A percentile compares a stretch with the other conserved stretches of the same genome.
Evolutionary conservation across 352 stramenopile species (phyloP).

Genomic region (Plasmopara viticola): DNA sequence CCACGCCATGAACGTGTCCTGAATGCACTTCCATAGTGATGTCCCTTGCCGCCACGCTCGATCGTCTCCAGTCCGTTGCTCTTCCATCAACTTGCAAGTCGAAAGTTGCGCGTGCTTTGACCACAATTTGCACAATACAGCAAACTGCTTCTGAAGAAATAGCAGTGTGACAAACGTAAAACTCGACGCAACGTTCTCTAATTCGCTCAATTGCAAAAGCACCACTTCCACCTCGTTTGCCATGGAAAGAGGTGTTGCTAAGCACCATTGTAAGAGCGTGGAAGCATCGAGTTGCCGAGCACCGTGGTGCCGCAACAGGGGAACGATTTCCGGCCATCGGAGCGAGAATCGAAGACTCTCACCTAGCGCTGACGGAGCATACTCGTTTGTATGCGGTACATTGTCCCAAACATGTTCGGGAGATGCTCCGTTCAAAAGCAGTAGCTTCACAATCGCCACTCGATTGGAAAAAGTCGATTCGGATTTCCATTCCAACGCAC

Average conservation of each 20-base stretch:
- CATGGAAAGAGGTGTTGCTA: not conserved
- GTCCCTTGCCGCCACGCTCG: not conserved
- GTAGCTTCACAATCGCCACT: conserved; percentile 21
- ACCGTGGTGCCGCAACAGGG: conserved; percentile 23
- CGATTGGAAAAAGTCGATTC: conserved; percentile 1
- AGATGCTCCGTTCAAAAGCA: conserved; percentile 23
- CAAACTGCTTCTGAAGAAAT: conserved; percentile 17
- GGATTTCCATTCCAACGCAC: conserved; percentile 4
- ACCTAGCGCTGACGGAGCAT: conserved; percentile 8
- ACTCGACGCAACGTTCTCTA: conserved; percentile 7
- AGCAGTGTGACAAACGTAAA: conserved; percentile 8
- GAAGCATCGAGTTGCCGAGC: conserved; percentile 8
- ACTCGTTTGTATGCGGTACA: not conserved
- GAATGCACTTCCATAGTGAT: conserved; percentile 17
- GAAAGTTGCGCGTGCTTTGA: not conserved
- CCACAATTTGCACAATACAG: conserved; percentile 4
- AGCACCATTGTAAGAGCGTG: conserved; percentile 15
- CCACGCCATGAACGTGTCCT: conserved; percentile 8
- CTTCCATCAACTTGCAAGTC: not conserved
- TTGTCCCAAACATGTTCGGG: not conserved
- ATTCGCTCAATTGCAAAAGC: conserved; percentile 10
- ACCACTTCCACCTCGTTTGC: conserved; percentile 7
- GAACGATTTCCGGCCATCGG: conserved; percentile 13
- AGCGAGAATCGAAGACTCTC: conserved; percentile 20
- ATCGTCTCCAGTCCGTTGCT: not conserved